Conservation (phyloP, 1,139 yeast species). For the Geotrichum europaeum region DNA sequence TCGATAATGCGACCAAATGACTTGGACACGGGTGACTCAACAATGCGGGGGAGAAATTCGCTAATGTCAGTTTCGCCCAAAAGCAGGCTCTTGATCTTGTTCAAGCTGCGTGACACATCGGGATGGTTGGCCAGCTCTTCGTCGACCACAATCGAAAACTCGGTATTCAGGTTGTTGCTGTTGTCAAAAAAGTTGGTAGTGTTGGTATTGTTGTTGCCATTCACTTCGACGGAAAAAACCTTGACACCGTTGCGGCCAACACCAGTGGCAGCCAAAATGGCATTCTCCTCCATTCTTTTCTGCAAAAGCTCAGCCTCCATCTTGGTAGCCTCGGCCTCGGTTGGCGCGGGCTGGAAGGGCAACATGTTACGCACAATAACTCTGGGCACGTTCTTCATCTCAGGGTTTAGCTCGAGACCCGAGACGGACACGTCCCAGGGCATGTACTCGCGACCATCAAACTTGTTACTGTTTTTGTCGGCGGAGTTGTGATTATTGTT, state of each 20-base stretch:
- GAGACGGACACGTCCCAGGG: conserved; percentile 25
- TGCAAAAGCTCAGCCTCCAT: conserved; percentile 17
- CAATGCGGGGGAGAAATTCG: conserved; percentile 11
- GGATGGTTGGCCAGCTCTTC: conserved; percentile 13
- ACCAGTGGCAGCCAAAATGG: conserved; percentile 1
- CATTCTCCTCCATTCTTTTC: conserved; percentile 6
- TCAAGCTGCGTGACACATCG: conserved; percentile 14
- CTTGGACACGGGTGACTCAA: conserved; percentile 18
- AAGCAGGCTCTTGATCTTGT: conserved; percentile 11
- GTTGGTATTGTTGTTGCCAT: background rate
- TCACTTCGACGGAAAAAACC: conserved; percentile 13
- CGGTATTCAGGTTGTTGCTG: conserved; percentile 4
- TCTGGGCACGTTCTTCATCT: conserved; percentile 23
- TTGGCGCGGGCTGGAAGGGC: conserved; percentile 20
- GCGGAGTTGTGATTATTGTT: conserved; percentile 11
- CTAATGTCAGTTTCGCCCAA: conserved; percentile 8
- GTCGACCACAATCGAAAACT: conserved; percentile 13
- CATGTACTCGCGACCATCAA: conserved; percentile 17
- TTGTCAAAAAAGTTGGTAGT: background rate
- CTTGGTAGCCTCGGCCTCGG: conserved; percentile 13
- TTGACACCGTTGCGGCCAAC: conserved; percentile 5
- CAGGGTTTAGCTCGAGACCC: conserved; percentile 21
- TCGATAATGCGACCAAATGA: conserved; percentile 22
- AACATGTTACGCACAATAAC: conserved; percentile 21
- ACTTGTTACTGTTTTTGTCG: conserved; percentile 1